Percentiles rank a stretch among this genome's conserved stretches.
Conservation (phyloP, 495 filamentous ascomycete genomes). For the Symbiotaphrina buchneri region DNA sequence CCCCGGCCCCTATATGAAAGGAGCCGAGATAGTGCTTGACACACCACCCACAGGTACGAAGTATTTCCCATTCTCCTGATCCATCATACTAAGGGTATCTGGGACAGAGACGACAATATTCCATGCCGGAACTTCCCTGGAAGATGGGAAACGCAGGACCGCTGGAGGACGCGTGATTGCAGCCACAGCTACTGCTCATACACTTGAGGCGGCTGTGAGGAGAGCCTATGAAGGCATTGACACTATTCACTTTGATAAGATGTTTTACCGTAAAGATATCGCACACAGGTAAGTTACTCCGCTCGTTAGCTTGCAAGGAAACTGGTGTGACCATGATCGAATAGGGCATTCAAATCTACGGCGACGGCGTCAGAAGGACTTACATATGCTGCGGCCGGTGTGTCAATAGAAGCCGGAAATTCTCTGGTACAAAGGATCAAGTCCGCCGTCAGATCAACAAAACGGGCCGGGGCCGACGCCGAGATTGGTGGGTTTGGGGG, state of each 20-base stretch:
- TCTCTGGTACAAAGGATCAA: conserved; percentile 80
- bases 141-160: conserved; percentile 39
- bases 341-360: conserved; percentile 3
- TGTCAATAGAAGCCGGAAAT: conserved; percentile 84
- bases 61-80: neutral
- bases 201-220: conserved; percentile 57
- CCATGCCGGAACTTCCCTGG: conserved; percentile 70
- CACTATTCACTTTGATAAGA: conserved; percentile 63
- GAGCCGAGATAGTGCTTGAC: conserved; percentile 34
- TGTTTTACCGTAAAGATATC: conserved; percentile 89
- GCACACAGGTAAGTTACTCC: conserved; percentile 30
- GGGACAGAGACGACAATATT: conserved; percentile 46
- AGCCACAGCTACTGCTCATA: conserved; percentile 49
- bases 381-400: conserved; percentile 83
- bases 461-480: conserved; percentile 64
- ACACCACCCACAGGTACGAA: neutral
- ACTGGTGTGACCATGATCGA: neutral
- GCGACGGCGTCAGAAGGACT: conserved; percentile 23
- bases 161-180: conserved; percentile 85
- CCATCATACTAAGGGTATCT: conserved; percentile 6
- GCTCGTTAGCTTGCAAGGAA: neutral
- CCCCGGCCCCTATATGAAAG: conserved; percentile 70
- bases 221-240: conserved; percentile 66
- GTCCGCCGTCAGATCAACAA: conserved; percentile 53
- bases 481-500: conserved; percentile 93